These are phyloP conservation scores for Erysimum cheiri DNA, from an alignment of 441 rosid species.

Conservation along the genomic window DNA sequence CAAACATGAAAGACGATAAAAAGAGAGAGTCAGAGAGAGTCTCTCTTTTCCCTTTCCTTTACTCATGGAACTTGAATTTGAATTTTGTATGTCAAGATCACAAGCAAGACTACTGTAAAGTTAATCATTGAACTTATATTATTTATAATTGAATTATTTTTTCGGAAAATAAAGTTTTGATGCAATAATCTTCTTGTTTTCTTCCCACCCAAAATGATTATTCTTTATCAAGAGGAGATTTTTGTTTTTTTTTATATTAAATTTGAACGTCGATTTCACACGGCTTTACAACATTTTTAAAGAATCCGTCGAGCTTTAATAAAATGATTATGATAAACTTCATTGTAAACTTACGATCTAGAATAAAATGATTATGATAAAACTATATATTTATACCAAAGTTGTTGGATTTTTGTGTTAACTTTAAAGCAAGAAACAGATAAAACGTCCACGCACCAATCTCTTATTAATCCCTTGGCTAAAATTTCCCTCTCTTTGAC, in stretches of 20 bases:
- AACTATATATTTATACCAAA: not conserved
- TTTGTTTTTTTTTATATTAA: too few species aligned
- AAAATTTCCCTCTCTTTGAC: conserved; percentile 6
- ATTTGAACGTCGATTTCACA: too few species aligned
- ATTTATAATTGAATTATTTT: not conserved
- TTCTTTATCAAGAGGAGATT: too few species aligned
- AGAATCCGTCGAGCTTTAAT: too few species aligned
- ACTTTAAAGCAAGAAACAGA: conserved; percentile 12
- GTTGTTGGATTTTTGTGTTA: not conserved
- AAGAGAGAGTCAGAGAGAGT: not conserved
- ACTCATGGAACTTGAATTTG: conserved; percentile 5
- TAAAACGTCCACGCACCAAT: conserved; percentile 21
- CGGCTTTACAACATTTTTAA: not conserved
- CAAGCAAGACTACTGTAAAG: not conserved
- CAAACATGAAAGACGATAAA: too few species aligned
- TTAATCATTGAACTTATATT: not conserved
- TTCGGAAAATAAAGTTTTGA: too few species aligned
- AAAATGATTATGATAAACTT: too few species aligned
- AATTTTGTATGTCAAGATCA: not conserved
- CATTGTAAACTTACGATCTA: too few species aligned
- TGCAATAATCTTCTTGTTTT: too few species aligned
- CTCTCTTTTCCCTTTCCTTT: not conserved
- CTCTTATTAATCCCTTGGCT: not conserved
- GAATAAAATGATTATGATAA: too few species aligned
- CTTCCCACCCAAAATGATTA: too few species aligned